These are phyloP conservation scores for Umbelopsis sp. DNA, from an alignment of 192 early-diverging fungal species.

Conservation along the genomic window DNA sequence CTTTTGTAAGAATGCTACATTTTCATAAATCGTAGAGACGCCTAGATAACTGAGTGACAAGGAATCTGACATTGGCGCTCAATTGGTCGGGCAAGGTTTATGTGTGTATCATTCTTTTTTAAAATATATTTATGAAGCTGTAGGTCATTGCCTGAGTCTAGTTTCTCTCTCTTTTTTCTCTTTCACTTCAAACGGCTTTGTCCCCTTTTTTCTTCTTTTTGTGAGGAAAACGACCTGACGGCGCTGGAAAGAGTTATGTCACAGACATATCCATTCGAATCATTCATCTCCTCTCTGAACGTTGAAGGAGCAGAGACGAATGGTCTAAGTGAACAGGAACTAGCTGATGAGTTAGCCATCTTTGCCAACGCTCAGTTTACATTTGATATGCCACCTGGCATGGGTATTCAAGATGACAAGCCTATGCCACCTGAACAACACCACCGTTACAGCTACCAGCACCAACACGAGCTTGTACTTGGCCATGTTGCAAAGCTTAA, in stretches of 20 bases:
- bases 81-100: too few relatives aligned
- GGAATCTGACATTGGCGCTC: too few relatives aligned
- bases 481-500: constrained; percentile 10
- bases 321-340: constrained; percentile 57
- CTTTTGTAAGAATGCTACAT: too few relatives aligned
- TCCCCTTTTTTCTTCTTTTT: background rate
- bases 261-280: constrained; percentile 19
- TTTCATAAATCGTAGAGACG: too few relatives aligned
- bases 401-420: constrained; percentile 42
- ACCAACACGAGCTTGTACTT: constrained; percentile 6
- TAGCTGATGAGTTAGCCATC: constrained; percentile 63
- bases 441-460: constrained; percentile 16
- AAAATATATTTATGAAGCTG: too few relatives aligned
- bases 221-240: background rate
- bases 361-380: constrained; percentile 74
- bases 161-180: background rate
- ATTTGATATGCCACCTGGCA: constrained; percentile 54
- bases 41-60: too few relatives aligned
- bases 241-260: background rate
- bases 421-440: constrained; percentile 19
- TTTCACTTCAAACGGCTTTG: background rate
- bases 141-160: too few relatives aligned
- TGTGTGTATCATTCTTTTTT: too few relatives aligned
- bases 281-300: constrained; percentile 35
- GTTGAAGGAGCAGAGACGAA: constrained; percentile 24